Evolutionary conservation across 2,329 filamentous ascomycete species (phyloP), one percentile per base, ranked within the genome.

Genomic region (Pseudogymnoascus sp.): DNA sequence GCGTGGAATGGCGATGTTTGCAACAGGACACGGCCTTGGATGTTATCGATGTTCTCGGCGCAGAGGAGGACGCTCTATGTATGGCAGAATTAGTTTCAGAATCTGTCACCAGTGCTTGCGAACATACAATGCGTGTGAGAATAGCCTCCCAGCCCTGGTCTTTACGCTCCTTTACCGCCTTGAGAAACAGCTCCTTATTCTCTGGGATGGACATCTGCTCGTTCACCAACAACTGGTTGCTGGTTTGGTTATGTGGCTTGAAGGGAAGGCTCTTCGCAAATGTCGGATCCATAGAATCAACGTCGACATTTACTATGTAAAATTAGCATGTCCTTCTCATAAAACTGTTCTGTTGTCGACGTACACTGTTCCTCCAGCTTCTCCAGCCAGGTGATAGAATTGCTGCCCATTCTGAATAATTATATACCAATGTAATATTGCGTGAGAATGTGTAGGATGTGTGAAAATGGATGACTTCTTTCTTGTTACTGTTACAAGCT

Each of bases 221-320:
- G 62, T 81, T 78, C 29, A 81, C 79, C 73, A 75, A 78, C 4
- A 78, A 73, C 68, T 81, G 79, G 68, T 82, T 82, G 70, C 77
- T 80, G 3, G 79, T 81, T 71, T 80, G 77, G 66, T 81, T 79
- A 64, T 80, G 76, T 26, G 77, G 77, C 3, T 73, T 73, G 64
- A 80, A 75, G 10, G 75, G 74, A 70, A 80, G 77, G n/a, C 69
- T 71, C 63, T 76, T 76, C 65, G 80, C 77, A 68, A 77, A 80
- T 12, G 78, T 76, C 0, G 78, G 76, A 64, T 80, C 79, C 79
- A 82, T 81, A 74, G 77, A 80, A 67, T 82, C 80, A 23, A 81
- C 77, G 65, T 82, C 80, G 62, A 82, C 73, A 34, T 81, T 77
- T 64, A 81, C 80, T 81, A 39, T 39, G 18, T 14, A 31, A 16